Percentiles rank a stretch among this genome's conserved stretches.
Conservation (phyloP, 2,329 filamentous ascomycete genomes). For the Xylariaceae sp. region DNA sequence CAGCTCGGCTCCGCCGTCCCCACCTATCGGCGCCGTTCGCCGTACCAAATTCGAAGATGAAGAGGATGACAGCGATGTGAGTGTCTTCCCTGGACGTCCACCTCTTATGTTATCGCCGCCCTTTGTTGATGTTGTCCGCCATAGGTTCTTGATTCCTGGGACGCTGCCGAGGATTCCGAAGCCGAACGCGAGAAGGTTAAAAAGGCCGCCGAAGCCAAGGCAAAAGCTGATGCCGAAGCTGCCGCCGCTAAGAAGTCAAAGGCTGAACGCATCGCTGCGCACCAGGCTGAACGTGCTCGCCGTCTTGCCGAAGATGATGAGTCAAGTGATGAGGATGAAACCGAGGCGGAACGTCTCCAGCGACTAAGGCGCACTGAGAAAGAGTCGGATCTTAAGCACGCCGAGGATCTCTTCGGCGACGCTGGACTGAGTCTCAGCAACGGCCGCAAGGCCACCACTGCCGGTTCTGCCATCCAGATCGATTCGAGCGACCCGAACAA, state of each 20-base stretch:
- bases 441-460: constrained; percentile 71
- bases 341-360: constrained; percentile 73
- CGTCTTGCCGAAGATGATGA: constrained; percentile 59
- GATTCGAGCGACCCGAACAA: constrained; percentile 76
- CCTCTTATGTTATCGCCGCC: constrained; percentile 1
- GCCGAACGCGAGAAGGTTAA: constrained; percentile 94
- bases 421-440: constrained; percentile 65
- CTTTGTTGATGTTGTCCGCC: constrained; percentile 14
- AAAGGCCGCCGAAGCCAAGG: constrained; percentile 84
- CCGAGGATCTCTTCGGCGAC: constrained; percentile 86
- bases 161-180: constrained; percentile 95
- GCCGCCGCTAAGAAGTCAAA: constrained; percentile 92
- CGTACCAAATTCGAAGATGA: constrained; percentile 87
- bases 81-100: constrained; percentile 31
- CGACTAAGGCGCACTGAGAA: constrained; percentile 81
- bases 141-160: constrained; percentile 94
- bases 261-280: constrained; percentile 82
- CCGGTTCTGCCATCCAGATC: constrained; percentile 68
- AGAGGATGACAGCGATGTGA: constrained; percentile 81
- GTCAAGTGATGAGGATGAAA: constrained; percentile 69
- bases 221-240: constrained; percentile 86
- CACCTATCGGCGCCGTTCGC: constrained; percentile 48
- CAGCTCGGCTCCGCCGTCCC: constrained; percentile 45
- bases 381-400: constrained; percentile 86
- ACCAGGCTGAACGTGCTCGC: constrained; percentile 65